A percentile compares a stretch with the other conserved stretches of the same genome.
These are phyloP conservation scores for Malus orientalis DNA, from an alignment of 306 rosid species.

Conservation along the genomic window DNA sequence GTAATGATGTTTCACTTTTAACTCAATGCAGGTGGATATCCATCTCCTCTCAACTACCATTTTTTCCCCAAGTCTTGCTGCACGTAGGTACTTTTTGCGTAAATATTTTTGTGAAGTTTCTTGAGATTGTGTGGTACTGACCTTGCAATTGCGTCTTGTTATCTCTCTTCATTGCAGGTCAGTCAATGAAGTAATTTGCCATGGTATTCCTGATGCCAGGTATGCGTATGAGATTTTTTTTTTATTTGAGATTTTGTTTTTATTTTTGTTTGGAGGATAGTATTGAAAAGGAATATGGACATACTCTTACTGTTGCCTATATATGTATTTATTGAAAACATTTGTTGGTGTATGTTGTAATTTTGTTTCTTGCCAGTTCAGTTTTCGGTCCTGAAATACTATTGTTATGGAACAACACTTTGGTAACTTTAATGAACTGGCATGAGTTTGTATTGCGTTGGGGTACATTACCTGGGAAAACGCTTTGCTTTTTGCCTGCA, in stretches of 20 bases:
- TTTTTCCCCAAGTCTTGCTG: conserved; percentile 99
- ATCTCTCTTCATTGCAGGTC: conserved; percentile 53
- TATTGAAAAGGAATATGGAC: neutral
- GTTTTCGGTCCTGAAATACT: neutral
- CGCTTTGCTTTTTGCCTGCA: neutral
- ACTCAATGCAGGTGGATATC: conserved; percentile 75
- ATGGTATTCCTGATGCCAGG: conserved; percentile 99
- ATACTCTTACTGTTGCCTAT: neutral
- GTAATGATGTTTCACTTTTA: conserved; percentile 3
- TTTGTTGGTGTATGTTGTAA: neutral
- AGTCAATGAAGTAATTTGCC: conserved; percentile 95
- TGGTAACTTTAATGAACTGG: neutral
- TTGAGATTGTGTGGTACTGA: conserved; percentile 9
- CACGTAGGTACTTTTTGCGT: conserved; percentile 81
- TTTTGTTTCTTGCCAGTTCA: neutral
- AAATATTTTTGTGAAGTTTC: neutral
- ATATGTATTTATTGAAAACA: neutral
- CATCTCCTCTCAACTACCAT: conserved; percentile 86
- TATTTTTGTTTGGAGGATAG: neutral
- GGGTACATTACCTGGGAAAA: neutral
- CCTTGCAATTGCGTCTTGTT: conserved; percentile 1
- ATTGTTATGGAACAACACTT: neutral
- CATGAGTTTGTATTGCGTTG: neutral
- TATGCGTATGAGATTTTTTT: conserved; percentile 2
- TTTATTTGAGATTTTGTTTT: neutral